Base-by-base conservation (phyloP, 2,329 filamentous ascomycete species). In the Simplicillium sp. region DNA sequence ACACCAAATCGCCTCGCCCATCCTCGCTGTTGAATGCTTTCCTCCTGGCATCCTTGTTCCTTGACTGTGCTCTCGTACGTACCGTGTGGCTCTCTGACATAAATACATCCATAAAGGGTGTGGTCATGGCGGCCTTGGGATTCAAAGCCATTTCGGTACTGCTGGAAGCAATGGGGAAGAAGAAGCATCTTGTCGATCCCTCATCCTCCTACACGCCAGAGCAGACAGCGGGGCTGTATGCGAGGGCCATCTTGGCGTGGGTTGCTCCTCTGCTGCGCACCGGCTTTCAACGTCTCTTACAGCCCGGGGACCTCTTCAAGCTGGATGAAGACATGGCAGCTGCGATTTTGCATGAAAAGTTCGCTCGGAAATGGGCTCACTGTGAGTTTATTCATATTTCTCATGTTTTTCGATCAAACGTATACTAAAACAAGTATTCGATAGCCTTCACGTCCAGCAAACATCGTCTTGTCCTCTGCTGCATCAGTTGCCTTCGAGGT, bases 121-220 rank as follows among this genome's bases (percentile, higher is more conserved):
- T 64, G 11, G 64, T 62, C 28, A 61, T 60, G 1, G 49, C 53
- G n/a, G 52, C 56, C 3, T 52, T 62, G 29, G 54, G 46, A 5
- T 40, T 64, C 25, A 69, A 68, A 46, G 44, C 56, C n/a, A 50
- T 44, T 1, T 41, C 62, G 13, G 45, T 64, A 14, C 48, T 62
- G 18, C 56, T 64, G 3, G 65, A 70, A 50, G 61, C 61, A 2
- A 48, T 51, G 41, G 61, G 57, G 40, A 70, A 68, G 51, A 50
- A 55, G 8, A 34, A 44, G 2, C 55, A 57, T 29, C 48, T 65
- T 11, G 42, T 60, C n/a, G 42, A 46, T 29, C 46, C 45, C 36
- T 51, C 58, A 41, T 44, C 49, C n/a, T 17, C 48, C 37, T 43
- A 48, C n/a, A 58, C 59, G 7, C 62, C 65, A 4, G 63, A 64